Evolutionary conservation across 495 filamentous ascomycete genomes (phyloP).

Genomic region (Aspergillus steynii): DNA sequence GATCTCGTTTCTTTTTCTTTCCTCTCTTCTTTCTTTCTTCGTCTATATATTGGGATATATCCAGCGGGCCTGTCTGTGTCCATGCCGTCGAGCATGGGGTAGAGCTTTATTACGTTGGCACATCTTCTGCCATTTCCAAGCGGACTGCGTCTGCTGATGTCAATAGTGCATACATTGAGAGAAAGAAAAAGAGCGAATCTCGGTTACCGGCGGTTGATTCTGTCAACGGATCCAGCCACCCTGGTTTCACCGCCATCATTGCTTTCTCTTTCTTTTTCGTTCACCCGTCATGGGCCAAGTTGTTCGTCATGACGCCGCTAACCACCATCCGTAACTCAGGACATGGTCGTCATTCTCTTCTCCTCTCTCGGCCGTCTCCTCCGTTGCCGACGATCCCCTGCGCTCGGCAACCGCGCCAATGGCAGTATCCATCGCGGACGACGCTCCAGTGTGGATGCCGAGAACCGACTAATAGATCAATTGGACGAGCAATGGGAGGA

Average conservation of each 20-base stretch:
- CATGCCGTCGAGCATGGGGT: conserved; percentile 16
- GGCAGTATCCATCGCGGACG: conserved; percentile 36
- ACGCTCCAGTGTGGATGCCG: conserved; percentile 63
- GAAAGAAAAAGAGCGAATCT: not conserved
- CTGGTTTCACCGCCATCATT: not conserved
- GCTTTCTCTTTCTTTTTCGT: not conserved
- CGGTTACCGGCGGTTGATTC: conserved; percentile 10
- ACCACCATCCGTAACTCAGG: conserved; percentile 50
- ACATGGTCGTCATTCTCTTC: conserved; percentile 76
- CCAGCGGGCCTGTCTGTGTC: not conserved
- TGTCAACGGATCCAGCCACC: not conserved
- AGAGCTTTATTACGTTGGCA: not conserved
- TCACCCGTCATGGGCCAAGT: not conserved
- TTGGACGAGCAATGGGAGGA: conserved; percentile 84
- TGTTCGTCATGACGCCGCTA: not conserved
- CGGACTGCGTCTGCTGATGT: conserved; percentile 11
- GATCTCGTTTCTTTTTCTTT: conserved; percentile 5
- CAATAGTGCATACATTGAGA: conserved; percentile 7
- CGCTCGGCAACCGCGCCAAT: conserved; percentile 45
- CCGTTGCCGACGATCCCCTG: conserved; percentile 42
- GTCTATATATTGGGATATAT: conserved; percentile 4
- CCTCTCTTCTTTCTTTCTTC: conserved; percentile 9
- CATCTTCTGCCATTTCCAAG: conserved; percentile 7
- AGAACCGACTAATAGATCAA: conserved; percentile 93
- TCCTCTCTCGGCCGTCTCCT: conserved; percentile 73